Evolutionary conservation across 306 rosid species (phyloP).

Genomic region (Inga leiocalycina): DNA sequence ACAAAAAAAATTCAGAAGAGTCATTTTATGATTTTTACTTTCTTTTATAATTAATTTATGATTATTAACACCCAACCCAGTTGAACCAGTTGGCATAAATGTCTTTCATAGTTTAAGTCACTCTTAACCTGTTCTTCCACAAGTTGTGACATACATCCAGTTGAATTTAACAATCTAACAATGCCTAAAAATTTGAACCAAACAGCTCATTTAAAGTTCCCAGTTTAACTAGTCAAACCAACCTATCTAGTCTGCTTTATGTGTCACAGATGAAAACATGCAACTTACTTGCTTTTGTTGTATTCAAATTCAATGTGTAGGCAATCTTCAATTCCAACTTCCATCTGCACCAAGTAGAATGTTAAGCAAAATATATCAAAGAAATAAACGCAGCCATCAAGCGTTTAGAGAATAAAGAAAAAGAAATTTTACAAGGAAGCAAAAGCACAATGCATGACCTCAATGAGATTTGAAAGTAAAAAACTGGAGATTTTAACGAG

Average conservation of each 20-base stretch:
- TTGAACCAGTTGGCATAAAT: background rate
- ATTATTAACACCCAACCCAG: background rate
- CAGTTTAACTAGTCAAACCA: background rate
- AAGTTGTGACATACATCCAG: background rate
- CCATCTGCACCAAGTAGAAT: slow-evolving; percentile 71
- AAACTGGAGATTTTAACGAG: background rate
- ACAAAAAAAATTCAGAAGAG: background rate
- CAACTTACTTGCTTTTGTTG: slow-evolving; percentile 54
- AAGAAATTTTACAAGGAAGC: slow-evolving; percentile 17
- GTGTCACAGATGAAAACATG: background rate
- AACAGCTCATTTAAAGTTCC: slow-evolving; percentile 2
- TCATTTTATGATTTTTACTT: background rate
- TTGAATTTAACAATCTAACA: background rate
- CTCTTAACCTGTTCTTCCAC: background rate
- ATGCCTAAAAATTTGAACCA: background rate
- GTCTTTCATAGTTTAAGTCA: background rate
- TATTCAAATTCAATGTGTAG: slow-evolving; percentile 97
- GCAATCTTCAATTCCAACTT: slow-evolving; percentile 99
- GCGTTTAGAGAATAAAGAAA: background rate
- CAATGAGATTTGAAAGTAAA: slow-evolving; percentile 24
- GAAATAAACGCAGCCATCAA: slow-evolving; percentile 28
- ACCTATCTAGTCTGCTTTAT: background rate
- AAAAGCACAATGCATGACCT: slow-evolving; percentile 28
- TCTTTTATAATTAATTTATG: background rate
- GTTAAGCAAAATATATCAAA: slow-evolving; percentile 29